These are phyloP conservation scores for Osmozyma mogii DNA, from an alignment of 805 yeast genomes.

Conservation along the genomic window DNA sequence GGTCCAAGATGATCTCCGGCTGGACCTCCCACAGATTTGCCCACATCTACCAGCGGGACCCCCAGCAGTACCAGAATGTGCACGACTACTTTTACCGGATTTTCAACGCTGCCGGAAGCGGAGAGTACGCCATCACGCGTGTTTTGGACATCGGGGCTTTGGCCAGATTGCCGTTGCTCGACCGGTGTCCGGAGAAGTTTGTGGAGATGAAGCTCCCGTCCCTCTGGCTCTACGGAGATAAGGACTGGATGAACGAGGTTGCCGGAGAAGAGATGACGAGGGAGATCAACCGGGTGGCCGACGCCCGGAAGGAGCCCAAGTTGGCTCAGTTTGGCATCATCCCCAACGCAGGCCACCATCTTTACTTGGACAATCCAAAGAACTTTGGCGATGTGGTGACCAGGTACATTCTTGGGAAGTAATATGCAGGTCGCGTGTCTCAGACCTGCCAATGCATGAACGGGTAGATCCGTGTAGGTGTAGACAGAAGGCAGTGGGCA, in stretches of 20 bases:
- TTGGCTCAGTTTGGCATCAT: constrained; percentile 28
- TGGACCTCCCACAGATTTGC: constrained; percentile 46
- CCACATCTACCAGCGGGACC: constrained; percentile 32
- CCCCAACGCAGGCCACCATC: constrained; percentile 45
- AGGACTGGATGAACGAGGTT: constrained; percentile 62
- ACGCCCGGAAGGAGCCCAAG: constrained; percentile 6
- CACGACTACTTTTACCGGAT: constrained; percentile 49
- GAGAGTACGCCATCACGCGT: constrained; percentile 57
- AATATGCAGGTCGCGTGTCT: no score
- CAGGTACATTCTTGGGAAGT: no score
- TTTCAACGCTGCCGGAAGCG: constrained; percentile 51
- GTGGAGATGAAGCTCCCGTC: constrained; percentile 38
- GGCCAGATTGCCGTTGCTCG: constrained; percentile 48
- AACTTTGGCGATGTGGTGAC: constrained; percentile 24
- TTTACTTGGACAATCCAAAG: constrained; percentile 43
- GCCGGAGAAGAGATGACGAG: constrained; percentile 39
- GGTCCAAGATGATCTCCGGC: constrained; percentile 40
- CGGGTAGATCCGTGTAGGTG: no score
- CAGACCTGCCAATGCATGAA: no score
- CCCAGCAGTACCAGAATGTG: constrained; percentile 28
- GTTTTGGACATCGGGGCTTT: constrained; percentile 52
- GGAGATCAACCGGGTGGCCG: constrained; percentile 14
- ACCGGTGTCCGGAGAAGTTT: constrained; percentile 37
- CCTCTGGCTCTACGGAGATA: constrained; percentile 59
- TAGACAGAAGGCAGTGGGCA: no score